Conservation (phyloP, 1,284 basidiomycete genomes). For the Coniophora puteana region DNA sequence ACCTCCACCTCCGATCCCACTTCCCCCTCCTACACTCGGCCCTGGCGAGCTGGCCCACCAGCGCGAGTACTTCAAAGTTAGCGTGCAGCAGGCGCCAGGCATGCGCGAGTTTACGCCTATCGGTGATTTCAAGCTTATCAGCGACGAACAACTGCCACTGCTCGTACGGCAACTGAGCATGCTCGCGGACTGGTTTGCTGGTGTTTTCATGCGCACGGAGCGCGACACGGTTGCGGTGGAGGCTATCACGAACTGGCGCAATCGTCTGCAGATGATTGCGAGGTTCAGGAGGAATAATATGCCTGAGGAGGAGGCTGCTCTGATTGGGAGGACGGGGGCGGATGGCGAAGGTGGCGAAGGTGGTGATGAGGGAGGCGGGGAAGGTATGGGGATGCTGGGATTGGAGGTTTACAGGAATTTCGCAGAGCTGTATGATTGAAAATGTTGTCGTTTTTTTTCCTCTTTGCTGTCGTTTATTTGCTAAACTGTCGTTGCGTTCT, state of each 20-base stretch:
- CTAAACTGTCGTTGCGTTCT: too few relatives aligned
- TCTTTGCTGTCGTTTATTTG: too few relatives aligned
- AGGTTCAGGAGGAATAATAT: constrained; percentile 53
- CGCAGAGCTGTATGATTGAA: constrained; percentile 31
- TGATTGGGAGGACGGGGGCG: constrained; percentile 8
- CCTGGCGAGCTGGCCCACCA: constrained; percentile 49
- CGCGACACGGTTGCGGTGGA: constrained; percentile 68
- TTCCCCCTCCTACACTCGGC: constrained; percentile 4
- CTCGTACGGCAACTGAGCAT: constrained; percentile 85
- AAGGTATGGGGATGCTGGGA: constrained; percentile 37
- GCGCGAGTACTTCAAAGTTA: constrained; percentile 91
- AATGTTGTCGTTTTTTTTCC: too few relatives aligned
- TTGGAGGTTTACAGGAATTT: constrained; percentile 51
- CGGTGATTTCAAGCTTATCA: constrained; percentile 91
- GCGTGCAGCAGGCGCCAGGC: constrained; percentile 77
- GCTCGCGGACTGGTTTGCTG: constrained; percentile 85
- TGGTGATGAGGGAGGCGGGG: constrained; percentile 13
- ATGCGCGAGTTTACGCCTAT: constrained; percentile 92
- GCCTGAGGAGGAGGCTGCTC: constrained; percentile 27
- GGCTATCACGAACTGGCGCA: constrained; percentile 87
- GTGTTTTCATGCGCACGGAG: constrained; percentile 76
- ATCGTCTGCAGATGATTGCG: constrained; percentile 75
- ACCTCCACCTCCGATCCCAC: constrained; percentile 18
- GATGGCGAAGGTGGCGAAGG: constrained; percentile 5
- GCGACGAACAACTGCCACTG: constrained; percentile 77